A percentile compares a stretch with the other conserved stretches of the same genome.
These are phyloP conservation scores for Didymella pinodella DNA, from an alignment of 2,329 filamentous ascomycete species.

Conservation along the genomic window DNA sequence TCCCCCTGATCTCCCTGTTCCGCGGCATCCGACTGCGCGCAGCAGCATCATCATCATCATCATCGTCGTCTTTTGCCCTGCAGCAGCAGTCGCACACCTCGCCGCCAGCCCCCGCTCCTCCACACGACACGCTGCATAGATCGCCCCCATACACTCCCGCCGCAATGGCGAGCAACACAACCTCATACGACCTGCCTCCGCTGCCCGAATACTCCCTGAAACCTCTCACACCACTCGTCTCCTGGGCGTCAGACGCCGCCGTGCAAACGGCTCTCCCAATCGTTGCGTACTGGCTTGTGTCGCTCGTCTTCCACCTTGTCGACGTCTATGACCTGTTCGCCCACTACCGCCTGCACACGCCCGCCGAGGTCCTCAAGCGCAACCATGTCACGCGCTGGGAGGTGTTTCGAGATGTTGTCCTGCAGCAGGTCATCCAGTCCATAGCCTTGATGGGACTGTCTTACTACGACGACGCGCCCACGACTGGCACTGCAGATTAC, in stretches of 20 bases:
- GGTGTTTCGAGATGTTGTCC: slow-evolving; percentile 86
- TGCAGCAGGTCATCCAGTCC: slow-evolving; percentile 92
- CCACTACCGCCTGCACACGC: slow-evolving; percentile 92
- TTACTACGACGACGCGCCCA: slow-evolving; percentile 75
- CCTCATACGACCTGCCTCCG: slow-evolving; percentile 74
- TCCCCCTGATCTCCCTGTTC: slow-evolving; percentile 39
- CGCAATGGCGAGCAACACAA: slow-evolving; percentile 50
- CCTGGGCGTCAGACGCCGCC: slow-evolving; percentile 82
- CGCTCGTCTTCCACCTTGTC: slow-evolving; percentile 84
- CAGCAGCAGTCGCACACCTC: slow-evolving; percentile 8
- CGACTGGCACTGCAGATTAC: slow-evolving; percentile 79
- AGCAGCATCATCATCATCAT: background rate
- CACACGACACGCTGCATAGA: slow-evolving; percentile 9
- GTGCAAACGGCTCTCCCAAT: slow-evolving; percentile 79
- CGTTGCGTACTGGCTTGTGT: slow-evolving; percentile 86
- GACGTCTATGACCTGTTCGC: slow-evolving; percentile 87
- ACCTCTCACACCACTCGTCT: slow-evolving; percentile 74
- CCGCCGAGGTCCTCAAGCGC: slow-evolving; percentile 84
- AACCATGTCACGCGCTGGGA: slow-evolving; percentile 87
- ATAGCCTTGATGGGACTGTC: slow-evolving; percentile 72
- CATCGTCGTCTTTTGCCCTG: slow-evolving; percentile 13
- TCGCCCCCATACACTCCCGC: slow-evolving; percentile 16
- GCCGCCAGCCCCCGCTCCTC: background rate
- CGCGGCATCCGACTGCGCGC: slow-evolving; percentile 37
- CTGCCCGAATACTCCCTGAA: slow-evolving; percentile 81